Conservation (phyloP, 2,329 filamentous ascomycete species). For the Penicillium sp. region DNA sequence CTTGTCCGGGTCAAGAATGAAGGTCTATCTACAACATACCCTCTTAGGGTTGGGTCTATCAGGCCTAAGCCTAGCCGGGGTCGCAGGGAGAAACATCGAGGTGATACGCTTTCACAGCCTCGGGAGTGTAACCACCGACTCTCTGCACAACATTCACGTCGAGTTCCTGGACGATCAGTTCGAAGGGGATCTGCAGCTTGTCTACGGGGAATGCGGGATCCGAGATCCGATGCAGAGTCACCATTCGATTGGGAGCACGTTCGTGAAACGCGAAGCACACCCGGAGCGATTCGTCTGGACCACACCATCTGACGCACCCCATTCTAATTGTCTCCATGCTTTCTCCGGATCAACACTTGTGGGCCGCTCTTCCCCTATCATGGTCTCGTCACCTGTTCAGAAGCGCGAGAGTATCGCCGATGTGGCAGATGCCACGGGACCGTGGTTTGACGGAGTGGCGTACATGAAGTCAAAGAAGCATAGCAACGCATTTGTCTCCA, state of each 20-base stretch:
- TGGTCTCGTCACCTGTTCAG: slow-evolving; percentile 12
- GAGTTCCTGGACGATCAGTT: slow-evolving; percentile 40
- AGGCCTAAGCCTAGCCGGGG: slow-evolving; percentile 1
- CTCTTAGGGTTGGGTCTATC: slow-evolving; percentile 8
- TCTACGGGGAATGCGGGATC: slow-evolving; percentile 49
- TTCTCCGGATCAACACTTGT: slow-evolving; percentile 27
- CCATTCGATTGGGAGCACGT: slow-evolving; percentile 45
- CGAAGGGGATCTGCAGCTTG: slow-evolving; percentile 45
- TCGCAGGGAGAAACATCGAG: slow-evolving; percentile 5
- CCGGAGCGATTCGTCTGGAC: slow-evolving; percentile 48
- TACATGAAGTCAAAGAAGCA: slow-evolving; percentile 35
- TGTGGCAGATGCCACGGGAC: slow-evolving; percentile 37
- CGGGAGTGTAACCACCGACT: slow-evolving; percentile 36
- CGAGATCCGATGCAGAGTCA: slow-evolving; percentile 36
- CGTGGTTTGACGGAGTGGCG: slow-evolving; percentile 43
- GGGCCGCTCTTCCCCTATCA: slow-evolving; percentile 25
- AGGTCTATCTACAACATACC: slow-evolving; percentile 1
- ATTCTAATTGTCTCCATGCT: slow-evolving; percentile 36
- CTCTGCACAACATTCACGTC: slow-evolving; percentile 52
- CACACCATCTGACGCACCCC: slow-evolving; percentile 30
- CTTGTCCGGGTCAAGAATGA: background rate
- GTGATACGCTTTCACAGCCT: slow-evolving; percentile 31
- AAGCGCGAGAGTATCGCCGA: slow-evolving; percentile 31
- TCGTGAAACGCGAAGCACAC: slow-evolving; percentile 36
- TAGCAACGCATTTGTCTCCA: slow-evolving; percentile 21